Percentiles rank a stretch among this genome's conserved stretches.
phyloP scores from a whole-genome alignment of 2,329 filamentous ascomycete species.

The Aspergillus japonicus region DNA sequence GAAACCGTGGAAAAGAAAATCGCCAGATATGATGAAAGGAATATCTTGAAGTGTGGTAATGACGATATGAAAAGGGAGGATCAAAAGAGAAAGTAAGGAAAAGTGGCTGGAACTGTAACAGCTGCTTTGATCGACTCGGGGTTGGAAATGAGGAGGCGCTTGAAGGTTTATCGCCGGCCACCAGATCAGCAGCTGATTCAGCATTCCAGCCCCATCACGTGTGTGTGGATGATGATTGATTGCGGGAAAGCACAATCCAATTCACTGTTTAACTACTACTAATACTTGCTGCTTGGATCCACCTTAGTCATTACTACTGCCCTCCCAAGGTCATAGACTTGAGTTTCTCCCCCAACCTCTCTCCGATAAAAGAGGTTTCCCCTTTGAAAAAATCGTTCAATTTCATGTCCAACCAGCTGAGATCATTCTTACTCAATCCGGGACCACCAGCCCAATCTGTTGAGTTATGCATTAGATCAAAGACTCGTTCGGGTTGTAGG shows the following conservation, averaged over 20 bases:
- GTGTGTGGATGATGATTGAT: neutral
- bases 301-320: neutral
- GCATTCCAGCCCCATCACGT: slow-evolving; percentile 9
- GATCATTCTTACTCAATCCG: slow-evolving; percentile 68
- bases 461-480: slow-evolving; percentile 17
- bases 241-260: neutral
- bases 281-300: neutral
- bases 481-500: neutral
- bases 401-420: slow-evolving; percentile 68
- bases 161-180: slow-evolving; percentile 11
- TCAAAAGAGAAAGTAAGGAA: slow-evolving; percentile 12
- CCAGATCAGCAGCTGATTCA: slow-evolving; percentile 16
- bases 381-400: slow-evolving; percentile 54
- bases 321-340: neutral
- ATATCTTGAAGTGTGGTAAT: neutral
- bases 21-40: neutral
- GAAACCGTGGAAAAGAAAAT: neutral
- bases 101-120: slow-evolving; percentile 8
- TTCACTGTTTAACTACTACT: no score
- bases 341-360: neutral
- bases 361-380: neutral
- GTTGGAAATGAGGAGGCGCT: slow-evolving; percentile 4
- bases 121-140: slow-evolving; percentile 1
- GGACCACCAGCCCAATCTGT: slow-evolving; percentile 66
- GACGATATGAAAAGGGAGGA: neutral